Base-by-base conservation (phyloP, 2,329 filamentous ascomycete genomes). In the Epichloe elymi region DNA sequence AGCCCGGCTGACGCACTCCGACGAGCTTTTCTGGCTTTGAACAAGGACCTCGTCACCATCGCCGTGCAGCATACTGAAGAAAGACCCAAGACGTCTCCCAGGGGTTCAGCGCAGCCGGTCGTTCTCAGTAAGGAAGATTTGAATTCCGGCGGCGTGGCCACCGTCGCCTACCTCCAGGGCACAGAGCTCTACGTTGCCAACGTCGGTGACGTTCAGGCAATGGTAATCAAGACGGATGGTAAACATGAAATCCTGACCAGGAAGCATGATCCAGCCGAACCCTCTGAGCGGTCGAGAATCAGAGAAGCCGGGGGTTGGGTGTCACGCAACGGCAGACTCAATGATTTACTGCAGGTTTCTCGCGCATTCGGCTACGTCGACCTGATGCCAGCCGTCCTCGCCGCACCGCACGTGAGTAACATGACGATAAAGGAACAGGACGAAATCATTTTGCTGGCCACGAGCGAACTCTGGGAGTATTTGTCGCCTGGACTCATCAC, bases 301-400 rank as follows among this genome's bases (percentile, higher is more conserved):
- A 84, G 93, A 39, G 88, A 95, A 63, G 91, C 91, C 14, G 93
- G 93, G 43, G 93, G 93, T 4, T 98, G 88, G 75, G 93, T 98
- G 10, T 96, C 91, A 17, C 83, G 93, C 46, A 91, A 95, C 65
- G 93, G 93, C 37, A 90, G 88, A 63, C 74, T 98, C 46, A 97
- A 98, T 61, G 93, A 98, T 63, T 70, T 85, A 23, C 82, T 98
- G 12, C 83, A 93, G 53, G 89, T 98, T 10, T 97, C 91, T 23
- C 80, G 93, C 45, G 91, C 93, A 1, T 98, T 98, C 69, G 93
- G 93, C 14, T 96, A 95, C 65, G 86, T 91, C 44, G 86, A 94
- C 57, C 75, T 95, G 63, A 91, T 95, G 74, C 93, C 93, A 2
- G 84, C 89, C 6, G 86, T 98, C 35, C 90, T 95, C 65, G 91